phyloP scores from a whole-genome alignment of 192 early-diverging fungal genomes.

The Linnemannia zychae region DNA sequence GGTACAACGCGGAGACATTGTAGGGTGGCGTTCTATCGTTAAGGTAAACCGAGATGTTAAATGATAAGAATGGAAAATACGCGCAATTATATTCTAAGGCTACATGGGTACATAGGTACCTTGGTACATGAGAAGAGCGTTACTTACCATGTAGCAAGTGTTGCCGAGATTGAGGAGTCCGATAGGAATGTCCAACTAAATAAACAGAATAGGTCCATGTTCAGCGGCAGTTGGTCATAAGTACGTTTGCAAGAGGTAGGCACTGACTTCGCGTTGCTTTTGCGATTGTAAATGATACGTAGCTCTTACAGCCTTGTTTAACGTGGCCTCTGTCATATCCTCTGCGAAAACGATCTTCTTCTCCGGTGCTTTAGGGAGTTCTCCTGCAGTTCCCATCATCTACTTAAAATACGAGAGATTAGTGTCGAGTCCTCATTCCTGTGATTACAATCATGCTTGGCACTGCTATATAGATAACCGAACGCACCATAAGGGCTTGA shows the following conservation, averaged over 20 bases:
- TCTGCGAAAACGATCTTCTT: conserved; percentile 86
- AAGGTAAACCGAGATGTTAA: not conserved
- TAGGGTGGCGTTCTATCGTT: conserved; percentile 85
- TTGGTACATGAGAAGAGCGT: not conserved
- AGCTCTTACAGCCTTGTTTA: conserved; percentile 84
- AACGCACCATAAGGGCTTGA: conserved; percentile 43
- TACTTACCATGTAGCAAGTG: conserved; percentile 82
- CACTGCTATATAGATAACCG: not conserved
- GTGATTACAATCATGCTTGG: not conserved
- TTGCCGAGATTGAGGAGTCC: conserved; percentile 95
- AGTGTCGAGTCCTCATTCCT: not conserved
- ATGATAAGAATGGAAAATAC: conserved; percentile 19
- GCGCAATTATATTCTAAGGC: not conserved
- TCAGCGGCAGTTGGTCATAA: not conserved
- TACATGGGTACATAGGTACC: not conserved
- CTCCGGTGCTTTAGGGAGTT: conserved; percentile 87
- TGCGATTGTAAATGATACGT: not conserved
- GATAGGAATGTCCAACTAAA: conserved; percentile 88
- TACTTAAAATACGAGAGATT: conserved; percentile 14
- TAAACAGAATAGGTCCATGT: conserved; percentile 1
- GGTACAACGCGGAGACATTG: conserved; percentile 94
- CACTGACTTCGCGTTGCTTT: not conserved
- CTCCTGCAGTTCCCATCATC: conserved; percentile 98
- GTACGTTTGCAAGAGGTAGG: not conserved
- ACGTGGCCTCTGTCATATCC: conserved; percentile 91